Evolutionary conservation across 106 monocot genomes (phyloP), one percentile per base, ranked within the genome.

Genomic region (Dioscorea alata): DNA sequence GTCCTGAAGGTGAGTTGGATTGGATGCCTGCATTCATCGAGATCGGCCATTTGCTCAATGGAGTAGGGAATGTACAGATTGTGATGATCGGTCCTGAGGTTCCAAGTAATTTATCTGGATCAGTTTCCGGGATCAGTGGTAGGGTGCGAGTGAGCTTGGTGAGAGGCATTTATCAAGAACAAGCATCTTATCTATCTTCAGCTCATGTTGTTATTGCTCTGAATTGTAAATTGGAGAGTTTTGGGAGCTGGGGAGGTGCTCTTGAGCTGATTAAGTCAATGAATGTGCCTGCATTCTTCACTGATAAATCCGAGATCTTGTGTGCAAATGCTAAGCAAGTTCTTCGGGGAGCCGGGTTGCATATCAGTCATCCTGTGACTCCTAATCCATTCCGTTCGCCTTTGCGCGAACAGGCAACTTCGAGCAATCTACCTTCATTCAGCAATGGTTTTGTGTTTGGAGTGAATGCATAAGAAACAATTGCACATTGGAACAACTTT

Each of bases 311-410:
- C 12, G 85, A 85, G 53, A 68, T 81, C 35, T 71, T 63, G 19
- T 85, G 85, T 59, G 54, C 81, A 10, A 75, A 67, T 60, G 81
- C 78, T 5, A 85, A 85, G 78, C 78, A 78, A 64, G 81, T 81
- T 4, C 70, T 85, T 22, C 81, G 85, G 8, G 75, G 61, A 9
- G 81, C 71, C 9, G 85, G 85, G 60, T 25, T 85, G 49, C 77
- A 85, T 23, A 65, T 85, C 23, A 71, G 71, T 19, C 81, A 85
- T 32, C 85, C 81, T 16, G 81, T 85, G 74, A 75, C 74, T 12
- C 78, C 85, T 10, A 85, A 85, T 50, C 85, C 81, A 10, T 85
- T 85, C 33, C 70, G 85, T 33, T 85, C 85, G 0, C 85, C 85
- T 12, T 49, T 85, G 10, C 34, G 35, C 22, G 78, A 78, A 25